A percentile compares a stretch with the other conserved stretches of the same genome.
Conservation (phyloP, 2,329 filamentous ascomycete species). For the Colletotrichum plurivorum region DNA sequence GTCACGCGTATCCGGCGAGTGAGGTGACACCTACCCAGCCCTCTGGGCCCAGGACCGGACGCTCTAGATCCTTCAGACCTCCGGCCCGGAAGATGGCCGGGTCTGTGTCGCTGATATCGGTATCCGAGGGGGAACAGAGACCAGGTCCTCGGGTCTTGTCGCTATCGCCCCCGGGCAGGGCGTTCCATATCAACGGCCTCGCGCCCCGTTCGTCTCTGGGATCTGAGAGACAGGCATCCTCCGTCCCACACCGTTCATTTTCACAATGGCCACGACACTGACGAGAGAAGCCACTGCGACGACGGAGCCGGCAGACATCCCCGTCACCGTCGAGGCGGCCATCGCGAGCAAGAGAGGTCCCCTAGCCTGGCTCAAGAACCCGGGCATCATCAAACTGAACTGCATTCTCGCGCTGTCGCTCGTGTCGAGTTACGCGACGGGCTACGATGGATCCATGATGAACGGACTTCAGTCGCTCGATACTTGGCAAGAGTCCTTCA, state of each 20-base stretch:
- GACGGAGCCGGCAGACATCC: slow-evolving; percentile 24
- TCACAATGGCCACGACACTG: background rate
- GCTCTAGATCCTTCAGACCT: background rate
- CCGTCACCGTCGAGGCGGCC: slow-evolving; percentile 33
- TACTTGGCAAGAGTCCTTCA: slow-evolving; percentile 54
- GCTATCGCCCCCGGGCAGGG: background rate
- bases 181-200: slow-evolving; percentile 6
- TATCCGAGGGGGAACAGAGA: background rate
- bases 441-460: slow-evolving; percentile 55
- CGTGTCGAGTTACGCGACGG: slow-evolving; percentile 37
- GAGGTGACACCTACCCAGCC: background rate
- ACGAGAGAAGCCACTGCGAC: background rate
- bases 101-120: slow-evolving; percentile 13
- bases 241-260: background rate
- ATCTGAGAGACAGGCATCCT: background rate
- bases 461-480: slow-evolving; percentile 56
- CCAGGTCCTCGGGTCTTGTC: background rate
- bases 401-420: slow-evolving; percentile 25
- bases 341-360: slow-evolving; percentile 27
- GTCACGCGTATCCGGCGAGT: background rate
- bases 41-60: background rate
- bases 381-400: slow-evolving; percentile 32
- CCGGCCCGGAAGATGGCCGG: slow-evolving; percentile 34
- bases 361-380: slow-evolving; percentile 26
- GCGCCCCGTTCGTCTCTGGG: background rate